Conservation (phyloP, 352 stramenopile genomes). For the Phytophthora pseudosyringae region DNA sequence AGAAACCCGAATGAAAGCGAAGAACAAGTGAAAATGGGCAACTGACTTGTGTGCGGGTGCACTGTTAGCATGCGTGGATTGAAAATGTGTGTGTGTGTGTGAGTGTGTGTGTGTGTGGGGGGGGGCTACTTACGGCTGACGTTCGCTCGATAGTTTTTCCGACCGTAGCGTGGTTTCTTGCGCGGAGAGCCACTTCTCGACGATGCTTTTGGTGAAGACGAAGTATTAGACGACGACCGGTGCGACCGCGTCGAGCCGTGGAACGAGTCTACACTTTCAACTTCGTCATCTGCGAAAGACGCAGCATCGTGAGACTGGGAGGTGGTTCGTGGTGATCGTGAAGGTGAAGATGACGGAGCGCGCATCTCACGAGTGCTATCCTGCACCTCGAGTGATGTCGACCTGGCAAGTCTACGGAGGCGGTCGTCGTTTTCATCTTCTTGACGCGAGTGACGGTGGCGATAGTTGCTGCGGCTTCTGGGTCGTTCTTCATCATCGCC, state of each 20-base stretch:
- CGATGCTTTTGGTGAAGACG: constrained; percentile 39
- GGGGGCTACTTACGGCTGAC: constrained; percentile 57
- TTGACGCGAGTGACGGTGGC: constrained; percentile 16
- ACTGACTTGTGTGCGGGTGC: constrained; percentile 21
- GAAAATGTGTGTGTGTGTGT: not conserved
- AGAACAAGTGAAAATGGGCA: constrained; percentile 31
- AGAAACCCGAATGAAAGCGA: constrained; percentile 34
- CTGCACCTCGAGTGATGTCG: constrained; percentile 37
- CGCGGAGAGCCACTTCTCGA: constrained; percentile 41
- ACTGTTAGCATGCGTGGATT: constrained; percentile 14
- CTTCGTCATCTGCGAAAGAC: constrained; percentile 38
- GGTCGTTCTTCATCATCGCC: constrained; percentile 13
- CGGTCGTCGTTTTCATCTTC: constrained; percentile 8
- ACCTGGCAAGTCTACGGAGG: constrained; percentile 24
- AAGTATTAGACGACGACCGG: constrained; percentile 32
- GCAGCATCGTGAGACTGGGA: constrained; percentile 31
- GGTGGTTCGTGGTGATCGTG: constrained; percentile 10
- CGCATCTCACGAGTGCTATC: constrained; percentile 25
- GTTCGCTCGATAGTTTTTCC: constrained; percentile 81
- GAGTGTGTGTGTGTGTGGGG: too few relatives aligned
- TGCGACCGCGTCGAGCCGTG: constrained; percentile 42
- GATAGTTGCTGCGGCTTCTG: constrained; percentile 20
- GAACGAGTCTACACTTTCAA: constrained; percentile 22
- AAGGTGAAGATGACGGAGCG: constrained; percentile 11
- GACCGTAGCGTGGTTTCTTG: constrained; percentile 70